These are phyloP conservation scores for Diaporthe citriasiana DNA, from an alignment of 2,329 filamentous ascomycete genomes.

Conservation along the genomic window DNA sequence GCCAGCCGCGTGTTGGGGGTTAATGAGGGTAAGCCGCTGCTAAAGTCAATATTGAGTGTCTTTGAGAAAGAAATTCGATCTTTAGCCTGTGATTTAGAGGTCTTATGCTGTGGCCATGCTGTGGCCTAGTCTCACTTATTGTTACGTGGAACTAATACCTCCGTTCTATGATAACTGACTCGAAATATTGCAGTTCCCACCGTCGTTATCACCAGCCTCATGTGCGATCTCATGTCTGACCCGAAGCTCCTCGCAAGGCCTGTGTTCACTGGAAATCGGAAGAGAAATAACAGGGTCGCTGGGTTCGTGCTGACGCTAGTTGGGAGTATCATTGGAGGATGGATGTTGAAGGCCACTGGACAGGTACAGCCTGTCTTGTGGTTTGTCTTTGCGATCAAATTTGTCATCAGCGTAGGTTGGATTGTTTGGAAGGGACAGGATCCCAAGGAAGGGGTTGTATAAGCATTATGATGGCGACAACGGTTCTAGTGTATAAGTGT, in stretches of 20 bases:
- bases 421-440: constrained; percentile 48
- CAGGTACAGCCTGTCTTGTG: constrained; percentile 60
- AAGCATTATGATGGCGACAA: neutral
- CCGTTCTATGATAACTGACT: neutral
- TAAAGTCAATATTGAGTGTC: neutral
- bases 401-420: constrained; percentile 55
- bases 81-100: neutral
- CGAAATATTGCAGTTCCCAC: constrained; percentile 58
- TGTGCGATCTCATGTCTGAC: constrained; percentile 67
- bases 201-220: constrained; percentile 67
- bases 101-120: neutral
- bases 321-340: constrained; percentile 63
- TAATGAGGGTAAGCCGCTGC: constrained; percentile 55
- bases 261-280: constrained; percentile 57
- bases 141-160: neutral
- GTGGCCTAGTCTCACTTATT: neutral
- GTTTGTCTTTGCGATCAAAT: constrained; percentile 61
- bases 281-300: constrained; percentile 62
- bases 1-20: constrained; percentile 63
- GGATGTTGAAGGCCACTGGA: constrained; percentile 59
- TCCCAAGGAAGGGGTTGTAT: neutral
- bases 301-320: constrained; percentile 61
- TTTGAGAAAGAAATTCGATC: neutral
- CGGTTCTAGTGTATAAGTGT: neutral
- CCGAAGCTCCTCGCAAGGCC: constrained; percentile 58